Percentiles rank a stretch among this genome's conserved stretches.
Evolutionary conservation across 1,284 basidiomycete species (phyloP).

Genomic region (Mycocalia duriaeana): DNA sequence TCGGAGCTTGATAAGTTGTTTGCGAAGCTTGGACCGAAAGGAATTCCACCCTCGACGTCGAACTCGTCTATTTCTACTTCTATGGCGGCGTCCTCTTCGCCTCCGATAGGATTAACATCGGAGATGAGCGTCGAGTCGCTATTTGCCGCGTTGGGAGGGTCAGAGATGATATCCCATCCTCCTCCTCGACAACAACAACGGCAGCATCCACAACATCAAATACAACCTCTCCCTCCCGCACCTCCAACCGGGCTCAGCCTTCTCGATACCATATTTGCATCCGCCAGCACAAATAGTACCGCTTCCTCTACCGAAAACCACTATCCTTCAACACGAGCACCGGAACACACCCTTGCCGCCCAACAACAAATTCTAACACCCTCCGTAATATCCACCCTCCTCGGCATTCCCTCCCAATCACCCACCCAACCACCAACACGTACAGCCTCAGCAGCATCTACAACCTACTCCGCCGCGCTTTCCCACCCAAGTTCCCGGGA

Average conservation of each 20-base stretch:
- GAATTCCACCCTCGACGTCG: too few species aligned
- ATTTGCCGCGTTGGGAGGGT: conserved; percentile 22
- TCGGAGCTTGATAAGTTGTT: conserved; percentile 13
- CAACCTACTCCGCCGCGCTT: too few species aligned
- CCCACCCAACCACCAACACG: too few species aligned
- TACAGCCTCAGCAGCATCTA: conserved; percentile 46
- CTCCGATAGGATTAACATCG: conserved; percentile 12
- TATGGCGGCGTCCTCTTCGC: conserved; percentile 9
- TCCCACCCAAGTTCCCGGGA: conserved; percentile 47
- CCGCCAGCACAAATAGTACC: conserved; percentile 10
- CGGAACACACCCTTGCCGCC: conserved; percentile 8
- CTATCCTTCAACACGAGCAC: not conserved
- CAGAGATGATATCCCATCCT: conserved; percentile 11
- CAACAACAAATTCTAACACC: conserved; percentile 50
- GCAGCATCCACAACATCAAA: too few species aligned
- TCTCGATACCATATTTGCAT: conserved; percentile 25
- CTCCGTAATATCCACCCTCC: conserved; percentile 55
- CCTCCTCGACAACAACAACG: too few species aligned
- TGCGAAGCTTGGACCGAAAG: conserved; percentile 44
- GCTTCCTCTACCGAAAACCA: not conserved
- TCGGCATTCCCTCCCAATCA: conserved; percentile 48
- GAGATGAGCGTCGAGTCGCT: conserved; percentile 26
- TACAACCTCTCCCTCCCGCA: too few species aligned
- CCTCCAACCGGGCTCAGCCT: conserved; percentile 25
- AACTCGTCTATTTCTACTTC: too few species aligned